Percentiles rank a stretch among this genome's conserved stretches.
Conservation (phyloP, 148 eudicot genomes). For the Amaranthus palmeri region DNA sequence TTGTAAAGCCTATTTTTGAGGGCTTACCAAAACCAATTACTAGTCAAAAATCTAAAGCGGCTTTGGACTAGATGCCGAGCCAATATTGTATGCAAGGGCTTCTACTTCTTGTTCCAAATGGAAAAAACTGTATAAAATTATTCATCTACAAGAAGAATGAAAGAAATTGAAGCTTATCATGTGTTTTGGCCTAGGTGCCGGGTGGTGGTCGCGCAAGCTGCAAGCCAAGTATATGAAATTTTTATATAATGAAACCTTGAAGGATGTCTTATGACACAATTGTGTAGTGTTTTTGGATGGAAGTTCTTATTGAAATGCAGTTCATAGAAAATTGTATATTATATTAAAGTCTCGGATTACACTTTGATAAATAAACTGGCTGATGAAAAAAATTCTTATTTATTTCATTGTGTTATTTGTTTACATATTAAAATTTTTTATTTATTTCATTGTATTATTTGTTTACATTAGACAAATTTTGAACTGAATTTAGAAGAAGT, state of each 20-base stretch:
- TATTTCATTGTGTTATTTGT: conserved; percentile 14
- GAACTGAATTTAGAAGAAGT: no score
- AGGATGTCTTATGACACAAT: conserved; percentile 14
- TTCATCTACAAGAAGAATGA: background rate
- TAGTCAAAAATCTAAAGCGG: conserved; percentile 65
- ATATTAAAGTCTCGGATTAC: conserved; percentile 10
- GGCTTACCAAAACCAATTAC: conserved; percentile 71
- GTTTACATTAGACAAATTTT: no score
- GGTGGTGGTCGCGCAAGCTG: background rate
- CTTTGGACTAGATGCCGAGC: conserved; percentile 57
- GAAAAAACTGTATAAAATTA: background rate
- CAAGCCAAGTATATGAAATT: conserved; percentile 5
- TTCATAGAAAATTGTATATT: conserved; percentile 25
- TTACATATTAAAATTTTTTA: no score
- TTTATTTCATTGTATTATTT: no score
- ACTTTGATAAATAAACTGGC: conserved; percentile 21
- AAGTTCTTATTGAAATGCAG: background rate
- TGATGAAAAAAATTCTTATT: conserved; percentile 7
- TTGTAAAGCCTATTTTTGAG: conserved; percentile 67
- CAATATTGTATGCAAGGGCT: conserved; percentile 2
- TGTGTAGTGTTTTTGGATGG: conserved; percentile 3
- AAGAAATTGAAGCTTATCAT: background rate
- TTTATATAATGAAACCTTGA: conserved; percentile 7
- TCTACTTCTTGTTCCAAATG: background rate
- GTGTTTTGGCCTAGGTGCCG: background rate